phyloP scores from a whole-genome alignment of 73 alveolate genomes.

The Tetrahymena thermophila region DNA sequence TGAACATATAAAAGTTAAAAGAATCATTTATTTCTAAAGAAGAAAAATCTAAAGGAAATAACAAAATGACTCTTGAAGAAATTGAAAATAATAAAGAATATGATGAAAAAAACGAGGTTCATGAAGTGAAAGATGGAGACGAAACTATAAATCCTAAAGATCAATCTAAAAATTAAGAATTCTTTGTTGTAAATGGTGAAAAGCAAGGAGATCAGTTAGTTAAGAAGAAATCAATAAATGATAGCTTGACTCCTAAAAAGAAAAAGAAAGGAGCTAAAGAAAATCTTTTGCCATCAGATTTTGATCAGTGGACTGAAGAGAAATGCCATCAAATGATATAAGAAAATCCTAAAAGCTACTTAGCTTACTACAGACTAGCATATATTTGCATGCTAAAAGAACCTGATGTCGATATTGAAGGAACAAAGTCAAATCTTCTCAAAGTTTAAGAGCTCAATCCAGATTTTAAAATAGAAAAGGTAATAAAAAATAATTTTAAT shows the following conservation, averaged over 20 bases:
- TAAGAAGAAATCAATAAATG: neutral
- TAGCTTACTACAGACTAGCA: slow-evolving; percentile 29
- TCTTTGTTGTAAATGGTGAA: neutral
- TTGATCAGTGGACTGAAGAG: slow-evolving; percentile 28
- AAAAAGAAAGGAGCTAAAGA: slow-evolving; percentile 14
- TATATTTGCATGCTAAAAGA: slow-evolving; percentile 2
- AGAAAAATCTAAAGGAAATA: neutral
- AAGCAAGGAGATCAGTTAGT: neutral
- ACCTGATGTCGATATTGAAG: slow-evolving; percentile 24
- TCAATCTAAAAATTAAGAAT: neutral
- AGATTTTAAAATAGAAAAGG: slow-evolving; percentile 38
- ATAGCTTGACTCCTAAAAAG: neutral
- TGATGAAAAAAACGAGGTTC: neutral
- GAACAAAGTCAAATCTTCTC: slow-evolving; percentile 32
- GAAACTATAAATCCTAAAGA: neutral
- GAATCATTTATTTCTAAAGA: neutral
- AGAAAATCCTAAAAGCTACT: slow-evolving; percentile 36
- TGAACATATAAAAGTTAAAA: neutral
- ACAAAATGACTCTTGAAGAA: neutral
- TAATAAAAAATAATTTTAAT: neutral
- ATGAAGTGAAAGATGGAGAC: neutral
- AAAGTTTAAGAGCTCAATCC: slow-evolving; percentile 40
- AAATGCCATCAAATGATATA: slow-evolving; percentile 7
- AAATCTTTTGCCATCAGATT: slow-evolving; percentile 14
- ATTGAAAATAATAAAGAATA: neutral